phyloP scores from a whole-genome alignment of 2,329 filamentous ascomycete species.

The Juglanconis sp. region DNA sequence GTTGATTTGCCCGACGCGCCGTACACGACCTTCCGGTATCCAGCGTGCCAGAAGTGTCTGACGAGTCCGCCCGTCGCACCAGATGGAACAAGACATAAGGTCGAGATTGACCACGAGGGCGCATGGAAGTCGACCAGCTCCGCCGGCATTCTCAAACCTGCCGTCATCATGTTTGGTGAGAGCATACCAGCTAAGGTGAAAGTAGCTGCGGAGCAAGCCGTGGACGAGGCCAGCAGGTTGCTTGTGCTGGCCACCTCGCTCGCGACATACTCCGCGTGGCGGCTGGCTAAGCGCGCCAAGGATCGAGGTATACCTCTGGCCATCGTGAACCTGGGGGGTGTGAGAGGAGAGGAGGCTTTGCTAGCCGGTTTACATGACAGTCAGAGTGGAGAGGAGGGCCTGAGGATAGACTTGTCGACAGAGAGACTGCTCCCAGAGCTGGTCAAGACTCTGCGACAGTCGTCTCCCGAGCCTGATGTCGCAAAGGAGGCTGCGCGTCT shows the following conservation, averaged over 20 bases:
- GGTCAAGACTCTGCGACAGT: constrained; percentile 46
- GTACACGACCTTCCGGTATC: constrained; percentile 88
- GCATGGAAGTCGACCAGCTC: constrained; percentile 67
- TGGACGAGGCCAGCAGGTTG: constrained; percentile 72
- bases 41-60: constrained; percentile 80
- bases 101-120: constrained; percentile 75
- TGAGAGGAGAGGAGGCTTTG: constrained; percentile 73
- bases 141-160: constrained; percentile 84
- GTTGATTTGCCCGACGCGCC: constrained; percentile 84
- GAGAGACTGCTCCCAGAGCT: constrained; percentile 56
- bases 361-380: constrained; percentile 54
- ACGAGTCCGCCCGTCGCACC: constrained; percentile 53
- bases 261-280: constrained; percentile 93
- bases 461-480: constrained; percentile 1
- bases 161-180: constrained; percentile 96
- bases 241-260: constrained; percentile 85
- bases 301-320: constrained; percentile 82
- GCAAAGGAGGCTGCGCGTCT: constrained; percentile 12
- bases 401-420: constrained; percentile 56
- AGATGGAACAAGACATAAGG: constrained; percentile 53
- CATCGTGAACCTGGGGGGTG: constrained; percentile 82
- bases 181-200: constrained; percentile 72
- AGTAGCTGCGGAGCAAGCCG: constrained; percentile 69
- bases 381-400: constrained; percentile 49
- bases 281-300: constrained; percentile 77